phyloP scores from a whole-genome alignment of 2,329 filamentous ascomycete genomes.

The Aspergillus luchuensis region DNA sequence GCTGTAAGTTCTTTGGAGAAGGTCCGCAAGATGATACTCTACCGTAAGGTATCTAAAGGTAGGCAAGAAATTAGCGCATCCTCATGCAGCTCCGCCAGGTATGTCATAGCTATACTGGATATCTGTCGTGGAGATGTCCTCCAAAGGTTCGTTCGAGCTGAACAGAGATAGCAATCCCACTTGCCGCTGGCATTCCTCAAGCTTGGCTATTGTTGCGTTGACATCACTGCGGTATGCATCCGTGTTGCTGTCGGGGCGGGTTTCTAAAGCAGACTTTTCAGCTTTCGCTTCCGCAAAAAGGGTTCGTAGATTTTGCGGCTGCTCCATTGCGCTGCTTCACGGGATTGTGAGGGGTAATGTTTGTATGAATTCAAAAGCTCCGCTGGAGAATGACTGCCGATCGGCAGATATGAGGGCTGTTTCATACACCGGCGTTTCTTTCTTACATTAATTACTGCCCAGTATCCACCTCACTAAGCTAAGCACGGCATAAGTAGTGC shows the following conservation, averaged over 20 bases:
- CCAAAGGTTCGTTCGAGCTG: conserved; percentile 83
- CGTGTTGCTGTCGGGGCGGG: conserved; percentile 65
- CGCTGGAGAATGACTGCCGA: conserved; percentile 19
- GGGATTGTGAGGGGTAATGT: background rate
- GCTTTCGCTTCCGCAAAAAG: conserved; percentile 59
- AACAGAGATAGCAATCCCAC: conserved; percentile 76
- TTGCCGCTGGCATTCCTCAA: conserved; percentile 71
- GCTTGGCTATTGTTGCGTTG: conserved; percentile 66
- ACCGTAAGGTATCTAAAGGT: conserved; percentile 68
- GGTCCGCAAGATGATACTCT: conserved; percentile 76
- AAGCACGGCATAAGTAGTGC: no score
- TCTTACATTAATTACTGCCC: no score
- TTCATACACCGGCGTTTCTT: no score
- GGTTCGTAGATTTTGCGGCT: conserved; percentile 57
- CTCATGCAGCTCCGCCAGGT: background rate
- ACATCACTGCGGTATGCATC: conserved; percentile 69
- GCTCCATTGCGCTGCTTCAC: conserved; percentile 42
- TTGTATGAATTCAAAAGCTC: conserved; percentile 11
- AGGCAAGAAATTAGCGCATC: conserved; percentile 24
- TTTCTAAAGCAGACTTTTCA: conserved; percentile 61
- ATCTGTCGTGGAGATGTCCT: conserved; percentile 83
- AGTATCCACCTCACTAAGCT: no score
- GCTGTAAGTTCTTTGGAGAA: conserved; percentile 67
- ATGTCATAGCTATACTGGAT: conserved; percentile 61
- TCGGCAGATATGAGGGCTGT: conserved; percentile 16